Evolutionary conservation across 139 green algal genomes (phyloP).

Genomic region (Desmodesmus armatus): DNA sequence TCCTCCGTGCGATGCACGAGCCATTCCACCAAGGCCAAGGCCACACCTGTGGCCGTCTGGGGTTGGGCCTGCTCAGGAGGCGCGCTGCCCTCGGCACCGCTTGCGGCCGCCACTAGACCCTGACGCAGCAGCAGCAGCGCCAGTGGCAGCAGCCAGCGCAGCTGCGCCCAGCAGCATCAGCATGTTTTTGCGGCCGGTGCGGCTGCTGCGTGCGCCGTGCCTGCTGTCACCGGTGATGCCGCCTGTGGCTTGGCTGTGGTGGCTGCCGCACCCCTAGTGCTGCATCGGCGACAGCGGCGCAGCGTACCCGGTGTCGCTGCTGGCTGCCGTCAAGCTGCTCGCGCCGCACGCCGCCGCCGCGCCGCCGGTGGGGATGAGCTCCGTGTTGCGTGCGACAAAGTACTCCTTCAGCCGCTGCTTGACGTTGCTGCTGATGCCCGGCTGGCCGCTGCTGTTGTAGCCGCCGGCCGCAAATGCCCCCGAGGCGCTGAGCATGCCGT

Average conservation of each 20-base stretch:
- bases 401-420: constrained; percentile 47
- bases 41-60: too few relatives aligned
- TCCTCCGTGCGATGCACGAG: too few relatives aligned
- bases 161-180: too few relatives aligned
- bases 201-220: background rate
- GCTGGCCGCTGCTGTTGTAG: background rate
- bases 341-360: background rate
- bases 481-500: background rate
- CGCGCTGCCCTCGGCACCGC: too few relatives aligned
- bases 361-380: background rate
- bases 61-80: too few relatives aligned
- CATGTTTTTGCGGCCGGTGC: background rate
- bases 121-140: too few relatives aligned
- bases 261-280: constrained; percentile 31
- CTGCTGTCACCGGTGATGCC: background rate
- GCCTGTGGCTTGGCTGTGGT: background rate
- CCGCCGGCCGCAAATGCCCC: background rate
- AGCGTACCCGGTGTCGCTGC: background rate
- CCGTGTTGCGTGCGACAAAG: constrained; percentile 41
- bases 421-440: constrained; percentile 24
- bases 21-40: too few relatives aligned
- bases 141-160: too few relatives aligned
- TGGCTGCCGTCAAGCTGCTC: background rate
- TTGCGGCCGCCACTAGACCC: too few relatives aligned
- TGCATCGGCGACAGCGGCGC: background rate